Evolutionary conservation across 352 stramenopile species (phyloP), one percentile per base, ranked within the genome.

Genomic region (Pythium scleroteichum): DNA sequence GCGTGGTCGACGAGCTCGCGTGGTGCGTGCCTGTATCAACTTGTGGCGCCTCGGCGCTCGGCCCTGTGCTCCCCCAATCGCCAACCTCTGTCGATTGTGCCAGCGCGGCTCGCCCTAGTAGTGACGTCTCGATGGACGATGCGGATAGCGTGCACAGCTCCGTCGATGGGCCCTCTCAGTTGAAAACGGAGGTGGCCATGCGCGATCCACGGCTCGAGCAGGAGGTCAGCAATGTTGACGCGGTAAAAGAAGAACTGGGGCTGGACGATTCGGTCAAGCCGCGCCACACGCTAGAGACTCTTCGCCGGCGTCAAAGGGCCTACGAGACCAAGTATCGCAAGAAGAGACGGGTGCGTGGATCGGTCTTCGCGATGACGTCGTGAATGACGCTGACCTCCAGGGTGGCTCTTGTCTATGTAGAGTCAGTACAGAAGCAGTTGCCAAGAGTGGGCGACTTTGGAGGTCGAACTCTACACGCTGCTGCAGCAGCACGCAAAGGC

Each of bases 281-380:
- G 5, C 29, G 29, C 29, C 29, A 2, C 45, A 51, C 45, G 3
- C 17, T 5, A 5, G 48, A 60, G 53, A 17, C 49, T 7, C 14
- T 41, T 16, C 53, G 53, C 4, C 40, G 14, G 20, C 53, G 53
- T 7, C 53, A 60, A 40, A 19, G 53, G 20, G 33, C 4, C 4
- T 60, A 64, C 39, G 57, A 64, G 38, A 22, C 32, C 13, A 26
- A 12, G 10, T 64, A 64, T 32, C 46, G 57, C 22, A 41, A 44
- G 33, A 76, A 71, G 58, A 75, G 74, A 47, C 68, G 62, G 56
- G 72, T 86, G 61, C 62, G 76, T 78, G 14, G 17, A 4, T 32
- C 13, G 16, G 12, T 33, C 20, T 45, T 50, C 44, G 35, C n/a
- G 20, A 38, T 63, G 35, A 23, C 29, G 10, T 23, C 33, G 19